phyloP scores from a whole-genome alignment of 2,329 filamentous ascomycete species.

The Phaeosphaeriaceae sp. region DNA sequence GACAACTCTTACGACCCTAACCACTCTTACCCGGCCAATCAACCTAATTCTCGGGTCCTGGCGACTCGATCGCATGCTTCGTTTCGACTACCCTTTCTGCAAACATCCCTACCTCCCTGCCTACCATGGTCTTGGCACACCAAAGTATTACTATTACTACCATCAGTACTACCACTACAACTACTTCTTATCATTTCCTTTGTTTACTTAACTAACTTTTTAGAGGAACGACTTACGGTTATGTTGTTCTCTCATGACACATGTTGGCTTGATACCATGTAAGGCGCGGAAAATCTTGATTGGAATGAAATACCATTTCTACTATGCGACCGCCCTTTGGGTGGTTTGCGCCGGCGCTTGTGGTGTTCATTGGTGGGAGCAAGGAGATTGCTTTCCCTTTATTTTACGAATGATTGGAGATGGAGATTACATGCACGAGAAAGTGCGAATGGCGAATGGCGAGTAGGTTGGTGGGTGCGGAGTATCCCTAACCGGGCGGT shows the following conservation, averaged over 20 bases:
- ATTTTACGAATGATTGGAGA: slow-evolving; percentile 3
- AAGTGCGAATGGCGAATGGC: slow-evolving; percentile 1
- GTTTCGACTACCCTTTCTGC: slow-evolving; percentile 18
- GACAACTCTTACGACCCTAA: slow-evolving; percentile 5
- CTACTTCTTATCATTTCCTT: slow-evolving; percentile 19
- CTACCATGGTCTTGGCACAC: slow-evolving; percentile 12
- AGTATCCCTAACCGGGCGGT: slow-evolving; percentile 7
- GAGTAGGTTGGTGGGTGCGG: slow-evolving; percentile 2
- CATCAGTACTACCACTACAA: slow-evolving; percentile 6
- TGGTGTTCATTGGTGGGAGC: slow-evolving; percentile 23
- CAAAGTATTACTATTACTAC: slow-evolving; percentile 6
- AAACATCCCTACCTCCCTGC: slow-evolving; percentile 5
- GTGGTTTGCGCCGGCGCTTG: slow-evolving; percentile 30
- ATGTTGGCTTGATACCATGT: slow-evolving; percentile 22
- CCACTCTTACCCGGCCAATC: slow-evolving; percentile 19
- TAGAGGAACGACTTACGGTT: slow-evolving; percentile 33
- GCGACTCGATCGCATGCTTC: slow-evolving; percentile 43
- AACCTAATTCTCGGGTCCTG: slow-evolving; percentile 42
- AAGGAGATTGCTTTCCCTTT: slow-evolving; percentile 5
- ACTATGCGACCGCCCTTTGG: slow-evolving; percentile 34
- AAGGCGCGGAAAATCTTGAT: slow-evolving; percentile 33
- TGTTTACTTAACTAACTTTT: slow-evolving; percentile 27
- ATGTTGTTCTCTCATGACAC: slow-evolving; percentile 34
- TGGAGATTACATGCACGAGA: slow-evolving; percentile 7
- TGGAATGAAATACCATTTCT: slow-evolving; percentile 19